phyloP scores from a whole-genome alignment of 495 filamentous ascomycete genomes.

The Hypoxylon crocopeplum region DNA sequence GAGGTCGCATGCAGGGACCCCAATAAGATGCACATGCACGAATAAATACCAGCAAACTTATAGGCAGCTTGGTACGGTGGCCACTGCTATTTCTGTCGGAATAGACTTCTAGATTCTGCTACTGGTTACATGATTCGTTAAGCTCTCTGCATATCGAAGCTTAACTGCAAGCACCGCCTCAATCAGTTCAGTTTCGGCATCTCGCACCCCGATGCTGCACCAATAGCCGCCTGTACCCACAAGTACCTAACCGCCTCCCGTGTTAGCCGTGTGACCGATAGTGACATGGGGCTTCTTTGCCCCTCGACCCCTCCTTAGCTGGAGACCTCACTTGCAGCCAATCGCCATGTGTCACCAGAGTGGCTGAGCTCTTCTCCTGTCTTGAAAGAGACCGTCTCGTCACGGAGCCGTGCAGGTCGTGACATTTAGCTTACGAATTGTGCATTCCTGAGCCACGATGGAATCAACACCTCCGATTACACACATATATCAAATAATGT shows the following conservation, averaged over 20 bases:
- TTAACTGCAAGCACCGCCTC: slow-evolving; percentile 14
- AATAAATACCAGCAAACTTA: slow-evolving; percentile 4
- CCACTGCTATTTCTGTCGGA: slow-evolving; percentile 3
- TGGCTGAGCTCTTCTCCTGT: slow-evolving; percentile 26
- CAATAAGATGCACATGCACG: neutral
- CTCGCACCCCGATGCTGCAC: slow-evolving; percentile 13
- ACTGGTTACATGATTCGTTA: slow-evolving; percentile 19
- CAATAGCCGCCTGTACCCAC: neutral
- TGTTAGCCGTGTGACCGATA: slow-evolving; percentile 2
- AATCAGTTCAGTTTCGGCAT: slow-evolving; percentile 22
- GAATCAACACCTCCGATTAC: neutral
- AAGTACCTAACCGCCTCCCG: slow-evolving; percentile 13
- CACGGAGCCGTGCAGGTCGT: neutral
- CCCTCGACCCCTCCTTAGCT: slow-evolving; percentile 6
- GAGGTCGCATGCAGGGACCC: slow-evolving; percentile 6
- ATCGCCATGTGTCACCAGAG: slow-evolving; percentile 1
- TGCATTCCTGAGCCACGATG: slow-evolving; percentile 15
- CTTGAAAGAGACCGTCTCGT: slow-evolving; percentile 4
- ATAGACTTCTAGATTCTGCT: slow-evolving; percentile 26
- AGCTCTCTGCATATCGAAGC: neutral
- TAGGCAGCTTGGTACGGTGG: neutral
- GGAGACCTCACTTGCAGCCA: slow-evolving; percentile 13
- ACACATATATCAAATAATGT: neutral
- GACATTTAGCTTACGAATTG: slow-evolving; percentile 19
- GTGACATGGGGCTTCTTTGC: slow-evolving; percentile 16